Percentiles rank a stretch among this genome's conserved stretches.
Evolutionary conservation across 306 rosid genomes (phyloP).

Genomic region (Rubus parviflorus): DNA sequence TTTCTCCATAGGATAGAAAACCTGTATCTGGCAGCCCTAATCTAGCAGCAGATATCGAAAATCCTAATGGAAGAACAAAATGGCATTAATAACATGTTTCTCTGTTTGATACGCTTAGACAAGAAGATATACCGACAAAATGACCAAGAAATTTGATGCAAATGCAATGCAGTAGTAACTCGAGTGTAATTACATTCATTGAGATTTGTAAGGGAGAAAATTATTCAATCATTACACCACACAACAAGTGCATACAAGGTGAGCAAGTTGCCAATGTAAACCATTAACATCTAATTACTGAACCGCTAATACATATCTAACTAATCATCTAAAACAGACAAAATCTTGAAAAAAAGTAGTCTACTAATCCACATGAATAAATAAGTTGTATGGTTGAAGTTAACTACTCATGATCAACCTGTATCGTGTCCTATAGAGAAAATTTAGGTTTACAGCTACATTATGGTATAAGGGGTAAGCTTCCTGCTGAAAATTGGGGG

Average conservation of each 20-base stretch:
- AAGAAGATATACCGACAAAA: not conserved
- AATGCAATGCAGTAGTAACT: not conserved
- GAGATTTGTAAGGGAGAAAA: not conserved
- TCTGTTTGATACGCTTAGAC: not conserved
- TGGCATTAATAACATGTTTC: slow-evolving; percentile 1
- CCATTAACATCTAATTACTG: not conserved
- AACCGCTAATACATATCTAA: not conserved
- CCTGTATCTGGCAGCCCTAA: slow-evolving; percentile 90
- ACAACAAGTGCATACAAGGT: not conserved
- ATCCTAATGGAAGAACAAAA: slow-evolving; percentile 44
- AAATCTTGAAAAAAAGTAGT: not conserved
- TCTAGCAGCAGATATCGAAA: slow-evolving; percentile 74
- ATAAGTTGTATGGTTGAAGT: not conserved
- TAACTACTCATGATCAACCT: not conserved
- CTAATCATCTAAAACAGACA: not conserved
- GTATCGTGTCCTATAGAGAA: not conserved
- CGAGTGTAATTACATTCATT: not conserved
- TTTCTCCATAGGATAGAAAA: slow-evolving; percentile 78
- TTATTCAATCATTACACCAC: not conserved
- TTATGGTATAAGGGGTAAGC: too few relatives aligned
- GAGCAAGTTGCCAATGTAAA: not conserved
- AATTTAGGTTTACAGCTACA: too few relatives aligned
- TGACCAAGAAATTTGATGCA: not conserved
- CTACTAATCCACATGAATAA: not conserved
- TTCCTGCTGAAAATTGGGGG: too few relatives aligned